Evolutionary conservation across 345 rosid species (phyloP).

Genomic region (Murraya paniculata): DNA sequence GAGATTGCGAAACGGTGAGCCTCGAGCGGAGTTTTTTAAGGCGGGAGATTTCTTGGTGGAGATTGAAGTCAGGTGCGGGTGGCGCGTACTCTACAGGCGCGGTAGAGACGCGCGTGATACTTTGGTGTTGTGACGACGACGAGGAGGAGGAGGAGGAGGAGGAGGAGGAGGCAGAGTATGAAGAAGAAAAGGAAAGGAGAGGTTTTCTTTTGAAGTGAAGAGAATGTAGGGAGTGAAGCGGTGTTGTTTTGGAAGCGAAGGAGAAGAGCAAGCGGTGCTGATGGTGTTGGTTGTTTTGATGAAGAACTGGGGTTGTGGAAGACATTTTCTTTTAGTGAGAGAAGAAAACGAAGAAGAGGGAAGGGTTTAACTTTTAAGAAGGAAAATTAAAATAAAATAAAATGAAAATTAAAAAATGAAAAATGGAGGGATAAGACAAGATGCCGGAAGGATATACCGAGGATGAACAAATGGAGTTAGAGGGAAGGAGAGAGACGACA

Average conservation of each 20-base stretch:
- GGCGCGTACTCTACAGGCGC: constrained; percentile 64
- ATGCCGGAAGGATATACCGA: constrained; percentile 71
- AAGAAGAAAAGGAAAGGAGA: constrained; percentile 23
- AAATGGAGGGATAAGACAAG: constrained; percentile 46
- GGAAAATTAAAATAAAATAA: constrained; percentile 9
- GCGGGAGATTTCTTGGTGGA: constrained; percentile 64
- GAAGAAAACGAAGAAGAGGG: constrained; percentile 1
- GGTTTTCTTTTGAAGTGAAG: constrained; percentile 28
- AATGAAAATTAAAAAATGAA: constrained; percentile 14
- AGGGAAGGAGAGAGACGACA: not conserved
- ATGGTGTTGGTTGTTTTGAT: constrained; percentile 17
- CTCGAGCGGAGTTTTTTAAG: constrained; percentile 51
- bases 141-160: not conserved
- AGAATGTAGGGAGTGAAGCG: constrained; percentile 17
- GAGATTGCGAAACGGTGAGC: constrained; percentile 36
- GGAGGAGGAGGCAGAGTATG: constrained; percentile 24
- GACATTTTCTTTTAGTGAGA: constrained; percentile 42
- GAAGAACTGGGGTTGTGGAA: constrained; percentile 32
- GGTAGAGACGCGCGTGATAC: constrained; percentile 54
- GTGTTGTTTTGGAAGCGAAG: constrained; percentile 26
- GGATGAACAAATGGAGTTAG: not conserved
- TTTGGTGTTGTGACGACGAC: not conserved
- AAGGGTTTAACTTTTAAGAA: not conserved
- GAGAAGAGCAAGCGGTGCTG: constrained; percentile 22
- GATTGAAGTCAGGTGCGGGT: constrained; percentile 65